Base-by-base conservation (phyloP, 2,329 filamentous ascomycete species). In the Sclerotiophoma versabilis region DNA sequence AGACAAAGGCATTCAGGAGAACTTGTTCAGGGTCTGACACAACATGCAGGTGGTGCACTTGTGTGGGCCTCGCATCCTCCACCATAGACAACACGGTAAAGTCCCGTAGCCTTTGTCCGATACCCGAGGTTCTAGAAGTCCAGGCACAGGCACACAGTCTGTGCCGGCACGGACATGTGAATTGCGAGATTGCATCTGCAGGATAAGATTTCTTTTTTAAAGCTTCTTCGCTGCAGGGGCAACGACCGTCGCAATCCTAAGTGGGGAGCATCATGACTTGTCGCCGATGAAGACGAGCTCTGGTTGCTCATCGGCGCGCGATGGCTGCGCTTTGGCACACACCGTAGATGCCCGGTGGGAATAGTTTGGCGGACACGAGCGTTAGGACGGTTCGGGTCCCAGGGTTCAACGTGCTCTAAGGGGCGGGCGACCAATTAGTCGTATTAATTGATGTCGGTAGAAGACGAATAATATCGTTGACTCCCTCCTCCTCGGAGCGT, bases 101-200 rank as follows among this genome's bases (percentile, higher is more conserved):
- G 38, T 20, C 29, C 46, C 46, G 46, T 34, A 15, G 17, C 27
- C 20, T 29, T 19, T 29, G 39, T 39, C 20, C 9, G 26, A 48
- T 27, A 45, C 45, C 51, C 45, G 51, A 46, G 51, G 39, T 49
- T 54, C 51, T 49, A 49, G 39, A 45, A 54, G 33, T 27, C 22
- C 32, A 30, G 38, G 27, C 19, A 37, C 42, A 7, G 34, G 12
- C 10, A 23, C 15, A 15, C 19, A 22, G n/a, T 25, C 19, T 37
- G 45, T 26, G 29, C 29, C 23, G 20, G 43, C 7, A 22, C 27
- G 33, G 38, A 19, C 42, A 36, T 48, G 34, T 25, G 34, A 39
- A 32, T 45, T 39, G 44, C 39, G 49, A 51, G 29, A 34, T 45
- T 38, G 27, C 38, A 20, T 22, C 49, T 54, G 51, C 51, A 54